Evolutionary conservation across 148 eudicot genomes (phyloP).

Genomic region (Rhododendron ferrugineum): DNA sequence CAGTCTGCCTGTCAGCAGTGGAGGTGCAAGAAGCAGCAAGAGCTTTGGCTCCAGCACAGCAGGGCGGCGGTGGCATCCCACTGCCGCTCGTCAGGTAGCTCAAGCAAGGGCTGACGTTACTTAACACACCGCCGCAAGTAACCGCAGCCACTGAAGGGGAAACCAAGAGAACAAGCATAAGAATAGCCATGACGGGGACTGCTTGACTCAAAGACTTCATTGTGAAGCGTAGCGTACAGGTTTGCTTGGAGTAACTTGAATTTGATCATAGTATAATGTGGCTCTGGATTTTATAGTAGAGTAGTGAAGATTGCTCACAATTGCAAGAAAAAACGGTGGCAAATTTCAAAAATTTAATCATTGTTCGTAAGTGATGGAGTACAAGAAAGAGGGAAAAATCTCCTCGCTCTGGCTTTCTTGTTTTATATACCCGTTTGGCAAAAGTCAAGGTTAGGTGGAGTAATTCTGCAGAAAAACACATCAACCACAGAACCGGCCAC

Average conservation of each 20-base stretch:
- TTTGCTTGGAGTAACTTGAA: neutral
- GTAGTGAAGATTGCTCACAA: neutral
- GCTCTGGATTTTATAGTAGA: constrained; percentile 17
- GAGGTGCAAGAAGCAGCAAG: constrained; percentile 23
- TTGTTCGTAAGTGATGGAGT: constrained; percentile 16
- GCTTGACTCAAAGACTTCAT: constrained; percentile 19
- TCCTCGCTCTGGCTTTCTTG: neutral
- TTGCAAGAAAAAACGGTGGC: constrained; percentile 2
- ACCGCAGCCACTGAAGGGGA: constrained; percentile 25
- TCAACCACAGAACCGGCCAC: neutral
- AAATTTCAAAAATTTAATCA: neutral
- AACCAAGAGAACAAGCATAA: constrained; percentile 11
- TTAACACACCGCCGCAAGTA: constrained; percentile 30
- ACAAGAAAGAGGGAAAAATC: constrained; percentile 22
- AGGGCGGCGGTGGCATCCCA: constrained; percentile 28
- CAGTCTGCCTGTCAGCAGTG: constrained; percentile 35
- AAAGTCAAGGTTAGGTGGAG: constrained; percentile 10
- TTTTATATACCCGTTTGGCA: neutral
- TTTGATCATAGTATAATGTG: neutral
- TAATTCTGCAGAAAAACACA: neutral
- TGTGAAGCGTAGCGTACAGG: neutral
- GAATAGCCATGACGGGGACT: neutral
- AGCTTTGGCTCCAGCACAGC: constrained; percentile 33
- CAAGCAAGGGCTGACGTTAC: constrained; percentile 32
- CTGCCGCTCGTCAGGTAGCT: constrained; percentile 26